phyloP scores from a whole-genome alignment of 495 filamentous ascomycete genomes.

The Bombardia bombarda region DNA sequence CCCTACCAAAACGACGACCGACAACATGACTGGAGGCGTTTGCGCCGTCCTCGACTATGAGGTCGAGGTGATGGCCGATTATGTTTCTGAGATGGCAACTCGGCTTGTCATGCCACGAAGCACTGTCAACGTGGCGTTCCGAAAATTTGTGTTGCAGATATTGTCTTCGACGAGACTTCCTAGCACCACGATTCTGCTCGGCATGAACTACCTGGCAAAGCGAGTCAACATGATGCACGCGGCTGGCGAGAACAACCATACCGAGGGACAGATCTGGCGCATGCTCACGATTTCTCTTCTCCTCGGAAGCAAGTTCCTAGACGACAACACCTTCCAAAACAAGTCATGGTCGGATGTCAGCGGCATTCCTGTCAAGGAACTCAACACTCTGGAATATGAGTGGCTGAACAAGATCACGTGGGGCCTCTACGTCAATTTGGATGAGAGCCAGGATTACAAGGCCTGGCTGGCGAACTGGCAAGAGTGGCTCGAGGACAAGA shows the following conservation, averaged over 20 bases:
- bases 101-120: slow-evolving; percentile 67
- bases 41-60: slow-evolving; percentile 97
- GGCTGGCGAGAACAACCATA: slow-evolving; percentile 45
- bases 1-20: slow-evolving; percentile 8
- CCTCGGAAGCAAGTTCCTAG: slow-evolving; percentile 94
- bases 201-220: slow-evolving; percentile 80
- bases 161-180: slow-evolving; percentile 90
- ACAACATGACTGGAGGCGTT: slow-evolving; percentile 69
- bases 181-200: slow-evolving; percentile 89
- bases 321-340: slow-evolving; percentile 99
- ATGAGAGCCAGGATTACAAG: slow-evolving; percentile 71
- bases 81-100: slow-evolving; percentile 86
- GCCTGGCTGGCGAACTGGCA: slow-evolving; percentile 83
- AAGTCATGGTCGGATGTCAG: slow-evolving; percentile 98
- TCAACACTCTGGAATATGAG: slow-evolving; percentile 86
- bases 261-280: slow-evolving; percentile 74
- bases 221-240: slow-evolving; percentile 68
- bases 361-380: slow-evolving; percentile 75
- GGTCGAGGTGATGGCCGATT: slow-evolving; percentile 96
- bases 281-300: slow-evolving; percentile 85
- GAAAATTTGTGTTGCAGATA: slow-evolving; percentile 92
- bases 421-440: slow-evolving; percentile 81
- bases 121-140: slow-evolving; percentile 66
- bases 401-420: slow-evolving; percentile 83
- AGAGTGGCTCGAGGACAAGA: slow-evolving; percentile 61